These are phyloP conservation scores for Saccharomyces hybrid DNA, from an alignment of 1,139 yeast genomes.

Conservation along the genomic window DNA sequence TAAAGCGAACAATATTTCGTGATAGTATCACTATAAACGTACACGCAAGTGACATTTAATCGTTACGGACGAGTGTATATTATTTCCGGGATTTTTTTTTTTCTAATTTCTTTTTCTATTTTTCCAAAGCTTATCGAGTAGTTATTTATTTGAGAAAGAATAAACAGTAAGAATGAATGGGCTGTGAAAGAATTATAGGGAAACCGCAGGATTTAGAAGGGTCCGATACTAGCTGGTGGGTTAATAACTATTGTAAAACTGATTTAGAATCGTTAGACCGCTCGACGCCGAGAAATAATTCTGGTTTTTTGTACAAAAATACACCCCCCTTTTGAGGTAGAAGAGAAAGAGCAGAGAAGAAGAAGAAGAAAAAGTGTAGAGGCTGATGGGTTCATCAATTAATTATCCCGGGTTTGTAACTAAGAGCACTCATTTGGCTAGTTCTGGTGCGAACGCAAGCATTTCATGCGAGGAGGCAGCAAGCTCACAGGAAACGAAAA, in stretches of 20 bases:
- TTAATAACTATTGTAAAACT: background rate
- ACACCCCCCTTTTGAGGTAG: background rate
- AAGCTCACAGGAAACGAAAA: background rate
- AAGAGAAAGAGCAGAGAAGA: background rate
- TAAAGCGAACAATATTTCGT: background rate
- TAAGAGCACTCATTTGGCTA: conserved; percentile 7
- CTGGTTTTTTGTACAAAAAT: background rate
- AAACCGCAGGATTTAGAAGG: background rate
- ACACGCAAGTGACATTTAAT: background rate
- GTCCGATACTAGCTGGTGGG: background rate
- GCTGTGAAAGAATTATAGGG: background rate
- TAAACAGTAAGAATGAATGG: background rate
- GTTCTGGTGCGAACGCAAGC: background rate
- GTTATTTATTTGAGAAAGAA: background rate
- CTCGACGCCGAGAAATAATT: background rate
- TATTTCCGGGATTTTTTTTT: background rate
- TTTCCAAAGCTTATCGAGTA: background rate
- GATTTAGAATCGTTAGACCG: background rate
- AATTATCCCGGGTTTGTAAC: conserved; percentile 19
- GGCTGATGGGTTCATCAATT: conserved; percentile 20
- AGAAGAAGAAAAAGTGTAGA: background rate
- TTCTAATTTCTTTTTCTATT: background rate
- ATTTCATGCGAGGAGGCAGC: background rate
- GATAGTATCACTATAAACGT: background rate
- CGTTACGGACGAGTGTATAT: background rate